Conservation (phyloP, 2,329 filamentous ascomycete species). For the Ascochyta clinopodiicola region DNA sequence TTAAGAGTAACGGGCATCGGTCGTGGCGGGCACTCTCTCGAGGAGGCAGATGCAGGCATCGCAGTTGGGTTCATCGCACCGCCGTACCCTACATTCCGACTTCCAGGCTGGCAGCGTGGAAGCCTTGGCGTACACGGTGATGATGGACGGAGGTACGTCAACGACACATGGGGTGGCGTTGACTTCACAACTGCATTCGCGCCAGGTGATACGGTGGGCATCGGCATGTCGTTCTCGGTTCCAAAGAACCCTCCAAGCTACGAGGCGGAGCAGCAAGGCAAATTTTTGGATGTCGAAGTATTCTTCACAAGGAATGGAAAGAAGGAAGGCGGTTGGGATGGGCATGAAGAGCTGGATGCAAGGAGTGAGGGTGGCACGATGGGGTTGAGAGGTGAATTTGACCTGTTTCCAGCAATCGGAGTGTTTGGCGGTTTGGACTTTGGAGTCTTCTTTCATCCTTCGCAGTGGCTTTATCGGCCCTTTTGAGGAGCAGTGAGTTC, state of each 20-base stretch:
- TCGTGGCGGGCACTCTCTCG: constrained; percentile 28
- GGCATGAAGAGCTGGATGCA: constrained; percentile 76
- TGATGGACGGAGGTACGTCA: constrained; percentile 77
- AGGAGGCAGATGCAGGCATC: constrained; percentile 61
- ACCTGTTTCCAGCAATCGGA: constrained; percentile 74
- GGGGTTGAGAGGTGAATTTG: constrained; percentile 74
- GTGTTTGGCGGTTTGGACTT: constrained; percentile 72
- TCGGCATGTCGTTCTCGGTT: constrained; percentile 70
- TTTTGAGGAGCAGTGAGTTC: constrained; percentile 2
- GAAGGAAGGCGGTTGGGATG: constrained; percentile 68
- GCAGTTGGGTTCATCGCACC: constrained; percentile 74
- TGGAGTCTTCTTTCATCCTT: constrained; percentile 68
- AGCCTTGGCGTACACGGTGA: constrained; percentile 80
- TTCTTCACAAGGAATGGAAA: constrained; percentile 75
- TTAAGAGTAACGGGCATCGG: constrained; percentile 62
- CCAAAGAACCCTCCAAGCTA: constrained; percentile 47
- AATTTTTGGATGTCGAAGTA: constrained; percentile 60
- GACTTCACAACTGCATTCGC: constrained; percentile 70
- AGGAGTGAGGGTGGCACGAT: constrained; percentile 65
- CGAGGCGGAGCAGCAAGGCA: constrained; percentile 30
- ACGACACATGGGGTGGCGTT: constrained; percentile 75
- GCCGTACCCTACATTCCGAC: constrained; percentile 77
- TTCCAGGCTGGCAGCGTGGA: constrained; percentile 82
- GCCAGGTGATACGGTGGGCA: constrained; percentile 70
- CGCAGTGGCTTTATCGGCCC: constrained; percentile 62